Conservation (phyloP, 768 basidiomycete genomes). For the Boletellus emodensis region DNA sequence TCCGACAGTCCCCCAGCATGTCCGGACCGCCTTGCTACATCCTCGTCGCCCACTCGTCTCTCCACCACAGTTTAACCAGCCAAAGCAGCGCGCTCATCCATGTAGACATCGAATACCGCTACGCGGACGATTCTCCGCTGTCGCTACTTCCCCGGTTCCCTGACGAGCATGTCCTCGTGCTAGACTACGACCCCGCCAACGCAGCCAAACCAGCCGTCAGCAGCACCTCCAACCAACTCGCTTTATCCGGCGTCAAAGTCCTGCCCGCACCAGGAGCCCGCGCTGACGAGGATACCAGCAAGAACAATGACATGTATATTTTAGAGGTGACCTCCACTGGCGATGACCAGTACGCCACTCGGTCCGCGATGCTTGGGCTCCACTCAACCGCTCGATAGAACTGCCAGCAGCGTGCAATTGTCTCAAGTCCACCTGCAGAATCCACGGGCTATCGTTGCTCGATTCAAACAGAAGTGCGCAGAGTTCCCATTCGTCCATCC, state of each 20-base stretch:
- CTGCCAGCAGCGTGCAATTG: conserved; percentile 20
- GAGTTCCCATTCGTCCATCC: neutral
- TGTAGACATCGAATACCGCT: conserved; percentile 76
- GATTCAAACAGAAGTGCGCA: conserved; percentile 65
- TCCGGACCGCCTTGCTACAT: conserved; percentile 59
- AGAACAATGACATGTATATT: conserved; percentile 71
- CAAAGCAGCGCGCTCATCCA: conserved; percentile 45
- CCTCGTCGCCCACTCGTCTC: conserved; percentile 56
- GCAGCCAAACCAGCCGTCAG: conserved; percentile 43
- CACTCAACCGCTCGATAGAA: conserved; percentile 5
- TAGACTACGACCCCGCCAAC: conserved; percentile 58
- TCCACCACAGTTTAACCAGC: conserved; percentile 34
- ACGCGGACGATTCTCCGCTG: conserved; percentile 73
- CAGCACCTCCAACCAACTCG: conserved; percentile 45
- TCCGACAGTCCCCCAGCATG: conserved; percentile 3
- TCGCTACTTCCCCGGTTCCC: conserved; percentile 55
- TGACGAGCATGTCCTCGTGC: conserved; percentile 69
- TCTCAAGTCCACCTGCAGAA: conserved; percentile 32
- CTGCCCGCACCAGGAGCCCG: conserved; percentile 72
- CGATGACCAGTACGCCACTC: conserved; percentile 41
- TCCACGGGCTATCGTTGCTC: conserved; percentile 49
- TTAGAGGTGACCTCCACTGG: conserved; percentile 55
- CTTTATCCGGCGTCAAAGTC: conserved; percentile 57
- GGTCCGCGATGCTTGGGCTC: neutral
- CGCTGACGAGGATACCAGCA: conserved; percentile 42